Conservation (phyloP, 2,329 filamentous ascomycete genomes). For the Aspergillus hortae region DNA sequence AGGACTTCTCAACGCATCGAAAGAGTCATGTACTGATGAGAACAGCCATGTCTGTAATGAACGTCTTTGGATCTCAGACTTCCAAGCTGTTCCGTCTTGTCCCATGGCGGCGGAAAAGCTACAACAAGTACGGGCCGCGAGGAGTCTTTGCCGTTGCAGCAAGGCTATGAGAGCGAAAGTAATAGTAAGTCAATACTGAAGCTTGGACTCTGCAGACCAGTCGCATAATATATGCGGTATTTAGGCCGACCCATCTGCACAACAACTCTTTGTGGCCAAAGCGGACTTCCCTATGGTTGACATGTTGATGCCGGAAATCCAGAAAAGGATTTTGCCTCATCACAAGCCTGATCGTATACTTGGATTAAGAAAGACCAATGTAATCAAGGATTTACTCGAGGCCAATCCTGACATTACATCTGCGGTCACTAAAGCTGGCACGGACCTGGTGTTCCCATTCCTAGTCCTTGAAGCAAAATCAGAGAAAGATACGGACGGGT, state of each 20-base stretch:
- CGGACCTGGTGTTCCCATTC: conserved; percentile 1
- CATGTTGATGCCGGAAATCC: conserved; percentile 1
- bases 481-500: conserved; percentile 1
- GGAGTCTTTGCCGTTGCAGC: not conserved
- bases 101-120: not conserved
- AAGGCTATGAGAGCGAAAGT: not conserved
- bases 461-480: conserved; percentile 5
- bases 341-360: conserved; percentile 3
- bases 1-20: not conserved
- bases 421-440: not conserved
- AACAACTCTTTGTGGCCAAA: conserved; percentile 1
- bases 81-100: conserved; percentile 1
- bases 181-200: not conserved
- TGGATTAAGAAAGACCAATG: not conserved
- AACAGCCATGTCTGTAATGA: conserved; percentile 1
- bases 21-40: not conserved
- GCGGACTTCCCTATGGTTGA: conserved; percentile 1
- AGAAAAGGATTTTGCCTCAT: conserved; percentile 1
- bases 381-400: not conserved
- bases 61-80: conserved; percentile 1
- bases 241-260: not conserved
- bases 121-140: not conserved
- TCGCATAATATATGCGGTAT: not conserved
- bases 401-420: not conserved
- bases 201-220: not conserved